Base-by-base conservation (phyloP, 768 basidiomycete genomes). In the Boletus sp. region DNA sequence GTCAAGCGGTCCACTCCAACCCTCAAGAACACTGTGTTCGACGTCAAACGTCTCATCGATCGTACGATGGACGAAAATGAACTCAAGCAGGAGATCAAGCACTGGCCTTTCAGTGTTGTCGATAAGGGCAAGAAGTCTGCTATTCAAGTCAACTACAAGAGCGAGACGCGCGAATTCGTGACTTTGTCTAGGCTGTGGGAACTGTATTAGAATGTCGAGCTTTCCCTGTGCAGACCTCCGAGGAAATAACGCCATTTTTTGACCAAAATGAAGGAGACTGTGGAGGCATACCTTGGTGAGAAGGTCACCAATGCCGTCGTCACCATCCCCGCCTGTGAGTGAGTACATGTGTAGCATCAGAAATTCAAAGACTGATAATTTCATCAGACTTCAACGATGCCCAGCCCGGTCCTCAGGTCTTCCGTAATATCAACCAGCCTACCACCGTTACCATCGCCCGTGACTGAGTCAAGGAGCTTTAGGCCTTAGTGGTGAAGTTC, bases 251-350 rank as follows among this genome's bases (percentile, higher is more conserved):
- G 94, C 96, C 56, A 98, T 98, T 83, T 98, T 66, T 80, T 98
- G 54, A 78, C 75, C 58, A 98, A 98, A 83, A 98, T 98, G 96
- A 97, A 97, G 83, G 96, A 98, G 80, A 98, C 94, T 29, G 96
- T 96, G 55, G 96, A 98, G 81, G 90, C 94, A 17, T 98, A 96
- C 77, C 90, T 98, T 57, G 94, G 94, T 67, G 84, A 93, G 69
- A 90, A 92, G 74, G 94, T 98, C 71, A 94, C 94, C 58, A 92
- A 98, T 74, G 95, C 96, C 57, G 95, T 98, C 50, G 92, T 98
- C 71, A 98, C 96, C 48, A 95, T 98, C 72, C 96, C 96, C 47
- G 95, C 95, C 54, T 97, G n/a, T n/a, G n/a, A n/a, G 89, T 90
- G 58, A 60, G 87, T 75, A 1, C n/a, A 1, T 1, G 6, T 47